Base-by-base conservation (phyloP, 2,329 filamentous ascomycete genomes). In the Hypoxylon sp. region DNA sequence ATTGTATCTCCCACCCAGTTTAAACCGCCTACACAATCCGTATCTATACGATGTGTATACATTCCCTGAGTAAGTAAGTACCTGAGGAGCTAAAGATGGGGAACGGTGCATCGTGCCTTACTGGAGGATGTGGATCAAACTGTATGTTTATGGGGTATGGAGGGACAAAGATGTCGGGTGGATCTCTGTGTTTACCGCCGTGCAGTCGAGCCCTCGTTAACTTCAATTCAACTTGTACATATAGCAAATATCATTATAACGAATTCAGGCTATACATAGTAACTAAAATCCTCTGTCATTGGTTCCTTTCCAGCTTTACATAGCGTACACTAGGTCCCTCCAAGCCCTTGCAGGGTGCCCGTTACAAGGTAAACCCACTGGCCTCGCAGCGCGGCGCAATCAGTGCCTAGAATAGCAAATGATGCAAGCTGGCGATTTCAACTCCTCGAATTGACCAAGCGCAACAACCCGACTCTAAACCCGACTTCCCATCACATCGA, bases 381-480 rank as follows among this genome's bases (percentile, higher is more conserved):
- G 36, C 50, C 36, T 26, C 26, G 50, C 24, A 11, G 50, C 50
- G 64, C 59, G 59, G 62, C 59, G 64, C 53, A 58, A 64, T 55
- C 51, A 62, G 54, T 69, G 38, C 52, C 59, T 36, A 11, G 51
- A 53, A 66, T 44, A 65, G 53, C 9, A 49, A 59, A 45, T 59
- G 28, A 42, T 69, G 58, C 58, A 70, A 70, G 49, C 62, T 70
- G 65, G 63, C 67, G 67, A 70, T 50, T 69, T 69, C 61, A 63
- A 64, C 55, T 52, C 68, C 32, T 55, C 32, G 22, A 61, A 64
- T 62, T 32, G 32, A 53, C 54, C 56, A 52, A 61, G 60, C 56
- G 56, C 63, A 50, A 28, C 22, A 51, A 48, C 11, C 28, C 32
- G 26, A 59, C 51, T 49, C 32, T 40, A 48, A 49, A 64, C 52